Base-by-base conservation (phyloP, 176 grass and related monocot species). In the Thinopyrum elongatum region DNA sequence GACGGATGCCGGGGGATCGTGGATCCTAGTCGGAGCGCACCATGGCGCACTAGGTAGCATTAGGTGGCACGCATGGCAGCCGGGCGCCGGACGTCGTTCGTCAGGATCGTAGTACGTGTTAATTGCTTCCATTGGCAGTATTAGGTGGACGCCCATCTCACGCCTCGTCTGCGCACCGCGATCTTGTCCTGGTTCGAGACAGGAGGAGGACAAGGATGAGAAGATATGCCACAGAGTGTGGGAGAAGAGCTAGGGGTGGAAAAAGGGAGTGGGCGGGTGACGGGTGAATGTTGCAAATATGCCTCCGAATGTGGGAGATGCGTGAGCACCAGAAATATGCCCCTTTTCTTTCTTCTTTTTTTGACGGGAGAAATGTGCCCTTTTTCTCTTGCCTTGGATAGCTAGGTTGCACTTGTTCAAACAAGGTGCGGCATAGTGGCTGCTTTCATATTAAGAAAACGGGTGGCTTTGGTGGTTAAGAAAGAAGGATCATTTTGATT, bases 11-110 rank as follows among this genome's bases (percentile, higher is more conserved):
- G 46, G 39, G 23, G 13, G 55, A 25, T 78, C 38, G 76, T 26
- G 58, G n/a, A 81, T 90, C 84, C 91, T 86, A 85, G 83, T 58
- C 39, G 83, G 90, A 61, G 44, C 86, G 90, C 90, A 92, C 90
- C 86, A 91, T 69, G 44, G 42, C 46, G 70, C 70, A 73, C 38
- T 73, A 44, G 38, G 3, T 44, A 73, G 38, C 60, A 49, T 49
- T 23, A 27, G 60, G 38, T 73, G 70, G 46, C 46, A 49, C 16
- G 70, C n/a, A 73, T 42, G 36, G 70, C 70, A 25, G 38, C 70
- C 14, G 68, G 35, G 34, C 69, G 35, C 35, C 69, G 38, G n/a
- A 44, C 70, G 70, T 44, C 69, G 69, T 66, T 31, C 64, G 11
- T 4, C 46, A 16, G 34, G 19, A 26, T 34, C 14, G 23, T 28